Base-by-base conservation (phyloP, 768 basidiomycete species). In the Piloderma croceum region DNA sequence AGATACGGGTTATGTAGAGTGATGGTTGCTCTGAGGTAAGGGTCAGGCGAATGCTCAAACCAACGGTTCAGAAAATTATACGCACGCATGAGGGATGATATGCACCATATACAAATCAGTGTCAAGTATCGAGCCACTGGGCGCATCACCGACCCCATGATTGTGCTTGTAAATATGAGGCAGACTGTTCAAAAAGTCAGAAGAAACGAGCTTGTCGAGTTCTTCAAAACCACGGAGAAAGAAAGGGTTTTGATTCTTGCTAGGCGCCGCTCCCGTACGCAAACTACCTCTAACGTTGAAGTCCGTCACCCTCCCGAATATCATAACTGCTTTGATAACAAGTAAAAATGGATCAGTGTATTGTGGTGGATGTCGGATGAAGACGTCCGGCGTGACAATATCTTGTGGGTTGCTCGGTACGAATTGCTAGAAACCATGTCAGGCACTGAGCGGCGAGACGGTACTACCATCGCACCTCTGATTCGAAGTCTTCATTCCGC, bases 31-130 rank as follows among this genome's bases (percentile, higher is more conserved):
- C 88, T 90, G 54, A 15, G 36, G 42, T 15, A 27, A 36, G 22
- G 12, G 41, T 35, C 31, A 22, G 49, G 41, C 51, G 42, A 34
- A 45, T 52, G 37, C 37, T 31, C 44, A 4, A 11, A 23, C 33
- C 40, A 42, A 25, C 17, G 32, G 33, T 25, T 18, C n/a, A 39
- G 38, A 39, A 25, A 43, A 45, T 41, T 42, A 24, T 10, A 74
- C 82, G 59, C 62, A 89, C 87, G 89, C 88, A 56, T 91, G 82
- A 15, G 89, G 89, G 45, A 88, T 74, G 31, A 90, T 72, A 52
- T 90, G 87, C 29, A 86, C 87, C 82, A 90, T 78, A 56, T 86
- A 90, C 42, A 91, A 63, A 57, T 91, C 88, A 2, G 84, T 89
- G 56, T 91, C 86, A 29, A 90, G 63, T 7, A 67, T 69, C 24